Evolutionary conservation across 2,329 filamentous ascomycete species (phyloP).

Genomic region (Lasiodiplodia theobromae): DNA sequence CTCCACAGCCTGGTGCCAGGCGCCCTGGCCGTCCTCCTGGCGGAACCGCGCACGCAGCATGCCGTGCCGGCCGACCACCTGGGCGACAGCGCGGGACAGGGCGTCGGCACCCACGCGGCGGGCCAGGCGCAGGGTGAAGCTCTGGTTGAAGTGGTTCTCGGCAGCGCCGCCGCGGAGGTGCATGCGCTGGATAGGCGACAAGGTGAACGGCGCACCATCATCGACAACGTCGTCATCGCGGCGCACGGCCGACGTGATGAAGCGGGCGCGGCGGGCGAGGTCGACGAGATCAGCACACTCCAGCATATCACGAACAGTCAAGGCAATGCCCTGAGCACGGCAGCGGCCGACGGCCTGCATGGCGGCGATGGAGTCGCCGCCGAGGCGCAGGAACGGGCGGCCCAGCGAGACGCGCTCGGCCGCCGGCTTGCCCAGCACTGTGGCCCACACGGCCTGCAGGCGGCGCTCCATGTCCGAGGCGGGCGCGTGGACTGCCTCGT

Average conservation of each 20-base stretch:
- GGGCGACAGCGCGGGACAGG: slow-evolving; percentile 38
- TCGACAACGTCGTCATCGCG: no score
- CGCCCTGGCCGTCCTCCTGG: slow-evolving; percentile 1
- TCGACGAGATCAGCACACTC: no score
- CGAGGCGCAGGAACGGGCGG: neutral
- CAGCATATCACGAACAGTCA: no score
- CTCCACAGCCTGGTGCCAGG: neutral
- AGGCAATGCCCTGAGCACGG: neutral
- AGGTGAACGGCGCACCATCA: slow-evolving; percentile 42
- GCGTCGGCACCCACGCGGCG: slow-evolving; percentile 35
- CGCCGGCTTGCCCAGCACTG: neutral
- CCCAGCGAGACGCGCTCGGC: neutral
- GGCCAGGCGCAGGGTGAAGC: slow-evolving; percentile 49
- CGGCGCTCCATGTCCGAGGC: neutral
- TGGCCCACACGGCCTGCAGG: neutral
- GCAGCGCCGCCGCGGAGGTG: no score
- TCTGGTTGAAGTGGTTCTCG: slow-evolving; percentile 54
- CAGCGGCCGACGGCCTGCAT: neutral
- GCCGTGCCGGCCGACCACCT: slow-evolving; percentile 40
- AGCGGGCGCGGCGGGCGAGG: no score
- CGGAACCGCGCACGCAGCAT: slow-evolving; percentile 45
- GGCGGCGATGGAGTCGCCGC: neutral
- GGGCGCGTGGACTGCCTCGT: no score
- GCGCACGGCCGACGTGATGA: no score
- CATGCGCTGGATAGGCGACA: slow-evolving; percentile 53